phyloP scores from a whole-genome alignment of 179 eudicot species.

The Drosera spatulata region DNA sequence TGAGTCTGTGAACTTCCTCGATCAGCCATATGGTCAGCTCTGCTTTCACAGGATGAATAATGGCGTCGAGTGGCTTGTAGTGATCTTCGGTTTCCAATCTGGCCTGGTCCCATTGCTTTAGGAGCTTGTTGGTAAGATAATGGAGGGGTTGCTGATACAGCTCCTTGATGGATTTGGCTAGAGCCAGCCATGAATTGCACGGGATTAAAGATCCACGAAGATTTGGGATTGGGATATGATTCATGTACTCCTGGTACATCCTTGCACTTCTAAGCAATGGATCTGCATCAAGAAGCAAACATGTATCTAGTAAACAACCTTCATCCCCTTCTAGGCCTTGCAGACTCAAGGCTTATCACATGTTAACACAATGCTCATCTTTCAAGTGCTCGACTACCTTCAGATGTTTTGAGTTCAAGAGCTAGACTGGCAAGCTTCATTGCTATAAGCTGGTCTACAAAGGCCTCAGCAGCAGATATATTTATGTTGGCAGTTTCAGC shows the following conservation, averaged over 20 bases:
- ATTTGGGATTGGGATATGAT: slow-evolving; percentile 41
- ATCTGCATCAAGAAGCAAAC: slow-evolving; percentile 19
- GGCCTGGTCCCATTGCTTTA: slow-evolving; percentile 56
- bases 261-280: slow-evolving; percentile 29
- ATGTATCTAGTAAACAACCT: background rate
- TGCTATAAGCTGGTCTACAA: background rate
- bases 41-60: slow-evolving; percentile 69
- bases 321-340: no score
- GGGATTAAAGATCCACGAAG: slow-evolving; percentile 50
- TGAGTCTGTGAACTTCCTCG: slow-evolving; percentile 61
- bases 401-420: background rate
- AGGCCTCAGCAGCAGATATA: no score
- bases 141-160: slow-evolving; percentile 72
- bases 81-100: slow-evolving; percentile 48
- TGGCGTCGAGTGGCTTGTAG: slow-evolving; percentile 34
- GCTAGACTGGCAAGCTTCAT: background rate
- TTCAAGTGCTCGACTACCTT: background rate
- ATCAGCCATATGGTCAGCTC: slow-evolving; percentile 63
- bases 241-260: slow-evolving; percentile 76
- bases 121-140: slow-evolving; percentile 66
- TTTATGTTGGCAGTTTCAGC: no score
- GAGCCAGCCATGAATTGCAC: slow-evolving; percentile 57
- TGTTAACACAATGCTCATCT: background rate
- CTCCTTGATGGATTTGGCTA: slow-evolving; percentile 54
- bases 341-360: background rate